phyloP scores from a whole-genome alignment of 352 stramenopile genomes.

The Stramenopiles sp. region DNA sequence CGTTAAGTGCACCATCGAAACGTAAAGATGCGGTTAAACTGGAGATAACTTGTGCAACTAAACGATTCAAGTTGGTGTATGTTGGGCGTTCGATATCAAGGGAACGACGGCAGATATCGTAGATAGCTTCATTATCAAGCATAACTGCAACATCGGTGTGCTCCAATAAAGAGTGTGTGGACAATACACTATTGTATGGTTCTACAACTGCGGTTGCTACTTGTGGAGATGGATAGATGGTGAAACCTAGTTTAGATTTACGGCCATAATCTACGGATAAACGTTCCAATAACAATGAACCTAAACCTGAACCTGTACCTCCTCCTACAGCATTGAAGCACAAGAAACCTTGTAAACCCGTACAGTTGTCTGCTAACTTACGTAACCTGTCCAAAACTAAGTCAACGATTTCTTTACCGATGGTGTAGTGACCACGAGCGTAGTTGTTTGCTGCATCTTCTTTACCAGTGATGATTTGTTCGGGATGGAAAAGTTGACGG shows the following conservation, averaged over 20 bases:
- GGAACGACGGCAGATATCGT: slow-evolving; percentile 99
- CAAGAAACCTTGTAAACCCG: slow-evolving; percentile 97
- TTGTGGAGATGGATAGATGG: slow-evolving; percentile 87
- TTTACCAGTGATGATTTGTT: slow-evolving; percentile 99
- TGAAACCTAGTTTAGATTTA: slow-evolving; percentile 97
- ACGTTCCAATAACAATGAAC: no score
- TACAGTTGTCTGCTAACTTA: slow-evolving; percentile 91
- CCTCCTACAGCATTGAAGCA: slow-evolving; percentile 97
- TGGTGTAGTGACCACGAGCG: slow-evolving; percentile 98
- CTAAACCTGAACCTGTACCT: slow-evolving; percentile 94
- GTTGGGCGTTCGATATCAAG: slow-evolving; percentile 94
- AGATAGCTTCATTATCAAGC: slow-evolving; percentile 98
- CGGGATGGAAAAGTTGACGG: slow-evolving; percentile 88
- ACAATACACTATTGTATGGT: slow-evolving; percentile 97
- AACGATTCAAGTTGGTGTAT: no score
- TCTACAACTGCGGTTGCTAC: slow-evolving; percentile 97
- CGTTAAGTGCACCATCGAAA: slow-evolving; percentile 92
- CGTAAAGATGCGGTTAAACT: slow-evolving; percentile 95
- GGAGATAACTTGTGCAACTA: slow-evolving; percentile 82
- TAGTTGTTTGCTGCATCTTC: slow-evolving; percentile 95
- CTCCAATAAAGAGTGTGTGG: slow-evolving; percentile 96
- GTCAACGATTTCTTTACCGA: slow-evolving; percentile 94
- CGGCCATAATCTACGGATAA: slow-evolving; percentile 90
- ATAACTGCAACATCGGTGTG: slow-evolving; percentile 98
- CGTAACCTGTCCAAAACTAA: slow-evolving; percentile 91